Evolutionary conservation across 1,284 basidiomycete species (phyloP).

Genomic region (Ustilago xerochloae): DNA sequence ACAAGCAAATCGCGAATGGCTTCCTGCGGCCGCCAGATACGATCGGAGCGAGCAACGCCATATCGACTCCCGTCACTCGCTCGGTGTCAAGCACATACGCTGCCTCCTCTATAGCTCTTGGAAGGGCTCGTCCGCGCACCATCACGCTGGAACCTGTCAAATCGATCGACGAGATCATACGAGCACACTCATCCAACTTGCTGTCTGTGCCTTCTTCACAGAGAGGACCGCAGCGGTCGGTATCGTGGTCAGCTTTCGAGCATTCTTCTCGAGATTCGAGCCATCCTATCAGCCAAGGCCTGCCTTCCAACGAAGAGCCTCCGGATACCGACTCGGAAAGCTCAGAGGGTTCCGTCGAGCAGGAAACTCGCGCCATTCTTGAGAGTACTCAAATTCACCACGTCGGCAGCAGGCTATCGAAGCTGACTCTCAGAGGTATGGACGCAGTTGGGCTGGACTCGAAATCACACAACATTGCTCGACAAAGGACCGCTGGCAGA

Average conservation of each 20-base stretch:
- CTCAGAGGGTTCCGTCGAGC: slow-evolving; percentile 27
- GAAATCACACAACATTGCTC: background rate
- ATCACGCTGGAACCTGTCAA: slow-evolving; percentile 21
- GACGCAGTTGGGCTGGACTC: background rate
- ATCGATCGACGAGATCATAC: slow-evolving; percentile 69
- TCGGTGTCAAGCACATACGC: slow-evolving; percentile 29
- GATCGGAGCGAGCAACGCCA: background rate
- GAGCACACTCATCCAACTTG: slow-evolving; percentile 63
- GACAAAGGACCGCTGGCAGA: background rate
- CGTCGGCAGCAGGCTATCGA: slow-evolving; percentile 5
- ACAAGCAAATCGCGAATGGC: background rate
- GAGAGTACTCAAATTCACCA: background rate
- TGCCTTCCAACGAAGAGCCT: background rate
- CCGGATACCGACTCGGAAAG: slow-evolving; percentile 9
- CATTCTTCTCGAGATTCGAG: background rate
- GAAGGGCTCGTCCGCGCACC: slow-evolving; percentile 4
- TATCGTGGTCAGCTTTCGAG: slow-evolving; percentile 46
- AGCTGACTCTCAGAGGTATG: background rate
- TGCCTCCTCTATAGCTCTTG: slow-evolving; percentile 29
- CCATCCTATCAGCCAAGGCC: background rate
- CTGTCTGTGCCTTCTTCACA: slow-evolving; percentile 46
- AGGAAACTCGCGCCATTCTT: slow-evolving; percentile 18
- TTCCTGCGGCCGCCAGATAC: background rate
- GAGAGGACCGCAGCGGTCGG: slow-evolving; percentile 52
- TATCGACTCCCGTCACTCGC: background rate